These are phyloP conservation scores for Phaffia australis DNA, from an alignment of 768 basidiomycete genomes.

Conservation along the genomic window DNA sequence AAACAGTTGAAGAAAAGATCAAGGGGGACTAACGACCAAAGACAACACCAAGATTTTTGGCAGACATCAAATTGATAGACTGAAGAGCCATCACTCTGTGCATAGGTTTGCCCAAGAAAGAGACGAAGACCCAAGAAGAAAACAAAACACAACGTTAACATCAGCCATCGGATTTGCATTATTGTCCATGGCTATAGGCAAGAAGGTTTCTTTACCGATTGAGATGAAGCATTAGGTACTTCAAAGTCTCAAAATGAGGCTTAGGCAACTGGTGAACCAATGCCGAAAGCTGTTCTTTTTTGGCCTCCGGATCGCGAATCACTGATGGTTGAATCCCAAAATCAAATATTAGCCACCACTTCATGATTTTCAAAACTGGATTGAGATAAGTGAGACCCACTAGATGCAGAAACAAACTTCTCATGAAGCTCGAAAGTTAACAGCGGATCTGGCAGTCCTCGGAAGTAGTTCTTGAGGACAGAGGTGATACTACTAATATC, in stretches of 20 bases:
- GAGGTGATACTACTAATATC: conserved; percentile 95
- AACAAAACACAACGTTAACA: not conserved
- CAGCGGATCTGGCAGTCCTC: conserved; percentile 78
- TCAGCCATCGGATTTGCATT: not conserved
- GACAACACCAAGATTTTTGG: conserved; percentile 89
- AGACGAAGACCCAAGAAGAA: too few species aligned
- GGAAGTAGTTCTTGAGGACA: conserved; percentile 92
- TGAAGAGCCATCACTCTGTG: conserved; percentile 52
- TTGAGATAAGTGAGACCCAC: conserved; percentile 35
- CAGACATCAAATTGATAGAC: conserved; percentile 80
- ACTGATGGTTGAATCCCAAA: conserved; percentile 25
- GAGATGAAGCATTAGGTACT: conserved; percentile 73
- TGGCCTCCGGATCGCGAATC: conserved; percentile 53
- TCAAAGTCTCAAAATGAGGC: conserved; percentile 78
- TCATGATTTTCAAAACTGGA: not conserved
- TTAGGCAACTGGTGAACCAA: conserved; percentile 66
- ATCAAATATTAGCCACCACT: not conserved
- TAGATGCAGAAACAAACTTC: conserved; percentile 67
- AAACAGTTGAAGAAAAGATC: not conserved
- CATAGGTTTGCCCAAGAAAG: not conserved
- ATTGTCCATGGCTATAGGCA: not conserved
- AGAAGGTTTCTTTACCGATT: conserved; percentile 50
- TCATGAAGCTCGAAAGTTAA: conserved; percentile 86
- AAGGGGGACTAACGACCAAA: conserved; percentile 73
- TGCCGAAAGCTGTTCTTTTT: conserved; percentile 52